Conservation (phyloP, 805 yeast genomes). For the Blastobotrys peoriensis region DNA sequence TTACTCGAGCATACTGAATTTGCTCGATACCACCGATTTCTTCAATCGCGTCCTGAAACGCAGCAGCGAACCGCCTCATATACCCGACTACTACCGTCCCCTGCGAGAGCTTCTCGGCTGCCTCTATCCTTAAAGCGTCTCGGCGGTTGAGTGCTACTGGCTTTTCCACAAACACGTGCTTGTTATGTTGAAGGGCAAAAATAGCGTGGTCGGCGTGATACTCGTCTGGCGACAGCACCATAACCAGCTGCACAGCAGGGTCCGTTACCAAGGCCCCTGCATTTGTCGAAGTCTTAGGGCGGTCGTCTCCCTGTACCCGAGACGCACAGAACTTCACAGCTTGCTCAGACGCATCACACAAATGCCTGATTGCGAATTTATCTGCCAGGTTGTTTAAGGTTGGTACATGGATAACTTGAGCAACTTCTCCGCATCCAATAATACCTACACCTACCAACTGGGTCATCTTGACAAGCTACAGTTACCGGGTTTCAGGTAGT, state of each 20-base stretch:
- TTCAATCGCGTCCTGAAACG: slow-evolving; percentile 7
- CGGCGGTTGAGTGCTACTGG: slow-evolving; percentile 1
- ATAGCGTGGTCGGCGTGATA: slow-evolving; percentile 3
- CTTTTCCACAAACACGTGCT: slow-evolving; percentile 6
- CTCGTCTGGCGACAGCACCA: slow-evolving; percentile 3
- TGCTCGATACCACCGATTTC: slow-evolving; percentile 3
- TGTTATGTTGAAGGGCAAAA: neutral
- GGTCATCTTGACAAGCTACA: neutral
- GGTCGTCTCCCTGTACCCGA: neutral
- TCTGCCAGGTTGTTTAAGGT: slow-evolving; percentile 1
- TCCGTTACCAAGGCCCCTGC: neutral
- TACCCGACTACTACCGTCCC: slow-evolving; percentile 5
- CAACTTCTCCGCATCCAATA: slow-evolving; percentile 9
- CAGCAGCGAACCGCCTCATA: slow-evolving; percentile 7
- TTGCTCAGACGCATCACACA: slow-evolving; percentile 4
- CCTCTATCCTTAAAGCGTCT: slow-evolving; percentile 2
- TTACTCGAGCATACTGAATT: slow-evolving; percentile 5
- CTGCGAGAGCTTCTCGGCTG: neutral
- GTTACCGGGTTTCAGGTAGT: too few relatives aligned
- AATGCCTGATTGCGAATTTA: slow-evolving; percentile 1
- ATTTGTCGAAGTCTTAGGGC: neutral
- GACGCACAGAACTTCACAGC: slow-evolving; percentile 2
- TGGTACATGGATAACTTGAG: slow-evolving; percentile 8
- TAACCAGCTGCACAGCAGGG: slow-evolving; percentile 3
- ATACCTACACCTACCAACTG: slow-evolving; percentile 4